These are phyloP conservation scores for Gossypium bickii DNA, from an alignment of 345 rosid genomes.

Conservation along the genomic window DNA sequence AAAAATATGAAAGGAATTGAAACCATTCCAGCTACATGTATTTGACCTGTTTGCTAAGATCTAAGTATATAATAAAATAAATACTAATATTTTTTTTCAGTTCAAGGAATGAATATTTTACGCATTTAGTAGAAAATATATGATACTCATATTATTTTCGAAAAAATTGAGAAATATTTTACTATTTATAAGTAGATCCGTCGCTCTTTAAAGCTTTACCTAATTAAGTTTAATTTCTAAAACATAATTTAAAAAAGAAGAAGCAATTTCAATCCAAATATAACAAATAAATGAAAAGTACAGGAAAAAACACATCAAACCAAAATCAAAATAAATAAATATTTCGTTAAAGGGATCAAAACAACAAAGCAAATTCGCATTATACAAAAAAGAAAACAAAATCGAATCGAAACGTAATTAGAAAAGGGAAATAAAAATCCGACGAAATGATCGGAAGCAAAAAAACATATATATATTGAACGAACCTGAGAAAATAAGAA, in stretches of 20 bases:
- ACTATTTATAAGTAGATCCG: neutral
- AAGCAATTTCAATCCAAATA: slow-evolving; percentile 1
- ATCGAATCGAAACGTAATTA: neutral
- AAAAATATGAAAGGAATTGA: neutral
- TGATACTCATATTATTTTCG: neutral
- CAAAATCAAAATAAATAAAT: neutral
- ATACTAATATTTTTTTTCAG: neutral
- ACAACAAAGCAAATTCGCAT: neutral
- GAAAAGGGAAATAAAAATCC: neutral
- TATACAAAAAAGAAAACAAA: neutral
- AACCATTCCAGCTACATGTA: neutral
- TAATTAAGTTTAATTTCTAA: neutral
- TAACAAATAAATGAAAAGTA: neutral
- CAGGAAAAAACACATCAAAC: neutral
- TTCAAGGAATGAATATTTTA: neutral
- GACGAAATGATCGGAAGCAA: neutral
- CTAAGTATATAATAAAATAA: neutral
- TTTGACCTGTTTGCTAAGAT: neutral
- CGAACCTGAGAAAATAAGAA: slow-evolving; percentile 8
- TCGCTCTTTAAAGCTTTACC: neutral
- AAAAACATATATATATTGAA: neutral
- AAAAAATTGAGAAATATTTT: neutral
- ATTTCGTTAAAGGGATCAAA: neutral
- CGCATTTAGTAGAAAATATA: neutral
- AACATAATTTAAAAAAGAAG: neutral